These are phyloP conservation scores for Chrysanthemum seticuspe DNA, from an alignment of 129 eudicot species.

Conservation along the genomic window DNA sequence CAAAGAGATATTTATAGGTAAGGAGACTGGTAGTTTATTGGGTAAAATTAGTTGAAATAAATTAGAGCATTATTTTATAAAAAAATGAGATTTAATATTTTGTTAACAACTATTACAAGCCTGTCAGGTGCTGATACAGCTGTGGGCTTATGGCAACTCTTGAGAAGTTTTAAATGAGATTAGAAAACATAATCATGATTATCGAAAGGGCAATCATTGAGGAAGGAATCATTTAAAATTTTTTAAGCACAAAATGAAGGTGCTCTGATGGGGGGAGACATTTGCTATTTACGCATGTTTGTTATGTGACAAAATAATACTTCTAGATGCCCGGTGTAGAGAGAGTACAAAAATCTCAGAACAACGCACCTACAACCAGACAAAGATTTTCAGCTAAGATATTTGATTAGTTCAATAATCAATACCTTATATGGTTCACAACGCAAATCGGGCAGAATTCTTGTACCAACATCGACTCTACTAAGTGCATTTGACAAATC, in stretches of 20 bases:
- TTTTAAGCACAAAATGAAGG: slow-evolving; percentile 13
- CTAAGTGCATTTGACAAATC: too few species aligned
- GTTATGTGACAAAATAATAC: not conserved
- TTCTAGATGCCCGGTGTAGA: too few species aligned
- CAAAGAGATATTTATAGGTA: slow-evolving; percentile 44
- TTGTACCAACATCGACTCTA: too few species aligned
- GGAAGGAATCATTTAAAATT: slow-evolving; percentile 23
- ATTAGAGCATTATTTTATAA: slow-evolving; percentile 16
- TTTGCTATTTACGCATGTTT: slow-evolving; percentile 12
- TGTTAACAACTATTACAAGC: slow-evolving; percentile 20
- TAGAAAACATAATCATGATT: slow-evolving; percentile 23
- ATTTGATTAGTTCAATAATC: too few species aligned
- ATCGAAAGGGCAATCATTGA: slow-evolving; percentile 32
- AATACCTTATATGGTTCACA: too few species aligned
- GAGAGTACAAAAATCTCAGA: too few species aligned
- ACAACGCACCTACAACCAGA: too few species aligned
- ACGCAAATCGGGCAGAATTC: too few species aligned
- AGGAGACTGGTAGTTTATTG: slow-evolving; percentile 27
- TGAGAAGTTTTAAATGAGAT: slow-evolving; percentile 32
- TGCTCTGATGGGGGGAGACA: slow-evolving; percentile 21
- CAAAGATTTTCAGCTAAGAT: not conserved
- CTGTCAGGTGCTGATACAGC: slow-evolving; percentile 35
- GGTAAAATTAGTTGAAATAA: slow-evolving; percentile 18
- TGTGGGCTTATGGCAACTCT: slow-evolving; percentile 30
- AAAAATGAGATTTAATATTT: slow-evolving; percentile 16